A percentile compares a stretch with the other conserved stretches of the same genome.
Evolutionary conservation across 208 protist species (phyloP).

Genomic region (Porcisia hertigi): DNA sequence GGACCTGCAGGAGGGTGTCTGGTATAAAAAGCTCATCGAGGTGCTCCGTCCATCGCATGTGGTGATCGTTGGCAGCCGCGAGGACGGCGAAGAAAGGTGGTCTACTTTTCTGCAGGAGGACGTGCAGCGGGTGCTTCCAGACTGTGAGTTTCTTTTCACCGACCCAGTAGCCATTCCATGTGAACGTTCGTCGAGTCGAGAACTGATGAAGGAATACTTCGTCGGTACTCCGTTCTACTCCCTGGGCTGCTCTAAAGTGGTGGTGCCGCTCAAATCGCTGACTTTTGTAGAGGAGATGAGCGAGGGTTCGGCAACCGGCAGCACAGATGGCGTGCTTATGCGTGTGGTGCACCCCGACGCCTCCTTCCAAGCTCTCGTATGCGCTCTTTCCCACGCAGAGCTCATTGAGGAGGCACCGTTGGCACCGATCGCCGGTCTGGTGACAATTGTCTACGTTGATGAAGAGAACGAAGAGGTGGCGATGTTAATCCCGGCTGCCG

Average conservation of each 20-base stretch:
- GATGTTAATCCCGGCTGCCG: constrained; percentile 59
- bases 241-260: constrained; percentile 77
- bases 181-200: constrained; percentile 19
- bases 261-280: constrained; percentile 48
- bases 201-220: constrained; percentile 71
- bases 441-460: constrained; percentile 67
- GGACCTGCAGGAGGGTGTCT: constrained; percentile 63
- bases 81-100: constrained; percentile 57
- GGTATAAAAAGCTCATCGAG: constrained; percentile 75
- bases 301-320: constrained; percentile 13
- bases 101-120: constrained; percentile 75
- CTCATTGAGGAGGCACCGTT: constrained; percentile 76
- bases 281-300: constrained; percentile 51
- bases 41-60: constrained; percentile 76
- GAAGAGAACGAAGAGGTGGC: constrained; percentile 75
- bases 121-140: constrained; percentile 67
- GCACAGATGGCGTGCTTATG: constrained; percentile 23
- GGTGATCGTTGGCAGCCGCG: constrained; percentile 53
- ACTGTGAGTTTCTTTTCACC: constrained; percentile 64
- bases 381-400: constrained; percentile 79
- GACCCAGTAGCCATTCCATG: constrained; percentile 34
- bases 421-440: constrained; percentile 68
- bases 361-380: constrained; percentile 47
- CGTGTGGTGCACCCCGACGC: constrained; percentile 33
- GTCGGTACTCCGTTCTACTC: constrained; percentile 44